Evolutionary conservation across 108 stramenopile genomes (phyloP).

Genomic region (Aurantiochytrium sp.): DNA sequence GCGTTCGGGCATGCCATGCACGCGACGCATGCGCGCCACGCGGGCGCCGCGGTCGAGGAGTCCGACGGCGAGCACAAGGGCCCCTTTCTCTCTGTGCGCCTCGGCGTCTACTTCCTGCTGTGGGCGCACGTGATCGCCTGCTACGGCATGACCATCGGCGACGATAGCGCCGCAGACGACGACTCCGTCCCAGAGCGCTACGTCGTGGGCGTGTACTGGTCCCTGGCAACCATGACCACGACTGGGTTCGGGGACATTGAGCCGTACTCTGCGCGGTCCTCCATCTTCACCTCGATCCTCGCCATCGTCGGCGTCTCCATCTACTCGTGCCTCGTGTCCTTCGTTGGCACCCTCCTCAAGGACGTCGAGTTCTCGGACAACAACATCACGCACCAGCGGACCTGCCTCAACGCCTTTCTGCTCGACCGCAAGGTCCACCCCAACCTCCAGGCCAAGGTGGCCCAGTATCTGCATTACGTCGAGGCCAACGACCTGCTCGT

Average conservation of each 20-base stretch:
- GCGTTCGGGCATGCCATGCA: no score
- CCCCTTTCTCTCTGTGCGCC: not conserved
- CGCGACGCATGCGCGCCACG: not conserved
- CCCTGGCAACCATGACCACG: slow-evolving; percentile 36
- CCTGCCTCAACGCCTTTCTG: not conserved
- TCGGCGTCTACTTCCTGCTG: not conserved
- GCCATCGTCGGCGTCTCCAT: not conserved
- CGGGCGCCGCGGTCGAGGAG: not conserved
- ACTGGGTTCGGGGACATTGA: slow-evolving; percentile 38
- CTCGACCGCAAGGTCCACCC: not conserved
- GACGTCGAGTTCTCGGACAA: not conserved
- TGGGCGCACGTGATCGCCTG: not conserved
- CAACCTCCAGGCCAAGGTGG: not conserved
- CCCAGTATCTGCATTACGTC: not conserved
- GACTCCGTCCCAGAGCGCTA: not conserved
- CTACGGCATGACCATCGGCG: not conserved
- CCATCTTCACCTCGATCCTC: not conserved
- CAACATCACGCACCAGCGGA: not conserved
- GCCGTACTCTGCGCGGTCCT: not conserved
- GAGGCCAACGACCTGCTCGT: not conserved
- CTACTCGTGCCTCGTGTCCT: not conserved
- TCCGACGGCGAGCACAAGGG: not conserved
- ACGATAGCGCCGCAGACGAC: not conserved
- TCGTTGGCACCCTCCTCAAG: not conserved
- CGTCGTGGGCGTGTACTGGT: slow-evolving; percentile 28